These are phyloP conservation scores for Phytophthora hibernalis DNA, from an alignment of 352 stramenopile species.

Conservation along the genomic window DNA sequence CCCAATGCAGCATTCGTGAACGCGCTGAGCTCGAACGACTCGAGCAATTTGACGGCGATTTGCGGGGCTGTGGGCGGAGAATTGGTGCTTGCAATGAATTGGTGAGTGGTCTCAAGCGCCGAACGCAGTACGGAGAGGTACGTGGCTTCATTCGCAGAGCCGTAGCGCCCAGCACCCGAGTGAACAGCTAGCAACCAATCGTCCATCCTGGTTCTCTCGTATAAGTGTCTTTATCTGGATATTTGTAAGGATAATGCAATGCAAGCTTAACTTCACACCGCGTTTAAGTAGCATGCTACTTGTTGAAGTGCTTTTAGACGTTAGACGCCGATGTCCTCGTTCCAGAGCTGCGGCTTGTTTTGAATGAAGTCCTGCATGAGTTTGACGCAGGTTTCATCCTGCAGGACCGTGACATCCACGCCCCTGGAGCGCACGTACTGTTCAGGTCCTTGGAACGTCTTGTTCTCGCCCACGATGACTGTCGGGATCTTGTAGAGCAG, in stretches of 20 bases:
- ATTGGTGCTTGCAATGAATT: slow-evolving; percentile 9
- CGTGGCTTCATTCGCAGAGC: slow-evolving; percentile 38
- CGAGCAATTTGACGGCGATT: slow-evolving; percentile 45
- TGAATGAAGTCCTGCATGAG: slow-evolving; percentile 51
- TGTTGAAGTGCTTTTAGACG: slow-evolving; percentile 18
- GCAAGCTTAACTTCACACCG: slow-evolving; percentile 19
- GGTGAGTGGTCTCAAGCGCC: slow-evolving; percentile 34
- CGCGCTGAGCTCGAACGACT: slow-evolving; percentile 53
- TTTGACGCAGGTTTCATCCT: slow-evolving; percentile 43
- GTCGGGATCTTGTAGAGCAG: slow-evolving; percentile 57
- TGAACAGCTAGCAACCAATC: slow-evolving; percentile 75
- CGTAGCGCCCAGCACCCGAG: slow-evolving; percentile 60
- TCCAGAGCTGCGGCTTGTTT: slow-evolving; percentile 41
- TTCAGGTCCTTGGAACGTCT: slow-evolving; percentile 49
- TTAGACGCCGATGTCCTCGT: slow-evolving; percentile 43
- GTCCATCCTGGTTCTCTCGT: slow-evolving; percentile 27
- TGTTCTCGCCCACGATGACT: slow-evolving; percentile 54
- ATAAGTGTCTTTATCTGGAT: not conserved
- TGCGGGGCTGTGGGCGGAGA: slow-evolving; percentile 26
- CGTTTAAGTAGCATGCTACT: slow-evolving; percentile 8
- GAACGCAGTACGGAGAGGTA: slow-evolving; percentile 52
- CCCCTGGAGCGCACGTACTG: slow-evolving; percentile 41
- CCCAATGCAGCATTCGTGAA: slow-evolving; percentile 67
- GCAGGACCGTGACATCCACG: slow-evolving; percentile 39
- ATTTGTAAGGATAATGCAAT: slow-evolving; percentile 5